Evolutionary conservation across 164 flowering plant genomes (phyloP).

Genomic region (Kingdonia uniflora): DNA sequence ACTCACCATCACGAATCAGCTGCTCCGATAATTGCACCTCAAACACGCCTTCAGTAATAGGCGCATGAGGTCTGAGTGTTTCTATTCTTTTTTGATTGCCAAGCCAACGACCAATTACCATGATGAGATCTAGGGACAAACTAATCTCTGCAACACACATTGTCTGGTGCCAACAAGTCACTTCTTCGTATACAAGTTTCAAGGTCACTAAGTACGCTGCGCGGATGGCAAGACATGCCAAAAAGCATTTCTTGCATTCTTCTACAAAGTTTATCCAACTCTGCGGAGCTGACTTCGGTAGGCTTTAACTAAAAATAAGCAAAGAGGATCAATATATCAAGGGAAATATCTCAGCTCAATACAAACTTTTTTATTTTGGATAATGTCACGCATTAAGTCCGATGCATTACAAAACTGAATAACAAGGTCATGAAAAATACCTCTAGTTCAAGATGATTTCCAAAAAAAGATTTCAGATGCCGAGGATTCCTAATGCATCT

Average conservation of each 20-base stretch:
- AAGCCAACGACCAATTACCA: constrained; percentile 55
- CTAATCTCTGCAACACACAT: constrained; percentile 65
- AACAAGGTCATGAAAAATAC: constrained; percentile 21
- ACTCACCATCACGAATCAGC: constrained; percentile 77
- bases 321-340: constrained; percentile 7
- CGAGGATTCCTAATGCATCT: constrained; percentile 97
- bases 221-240: constrained; percentile 47
- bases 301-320: constrained; percentile 61
- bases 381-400: neutral
- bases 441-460: constrained; percentile 97
- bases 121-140: constrained; percentile 66
- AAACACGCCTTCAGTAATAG: constrained; percentile 32
- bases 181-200: constrained; percentile 77
- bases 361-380: no score
- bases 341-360: no score
- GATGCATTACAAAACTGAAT: no score
- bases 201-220: constrained; percentile 67
- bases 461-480: constrained; percentile 86
- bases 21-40: constrained; percentile 82
- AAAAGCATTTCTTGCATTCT: constrained; percentile 56
- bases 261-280: constrained; percentile 53
- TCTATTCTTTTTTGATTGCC: constrained; percentile 71
- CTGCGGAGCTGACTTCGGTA: constrained; percentile 55
- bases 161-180: constrained; percentile 37
- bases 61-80: constrained; percentile 30